Evolutionary conservation across 352 stramenopile genomes (phyloP).

Genomic region (Pythium aquatile): DNA sequence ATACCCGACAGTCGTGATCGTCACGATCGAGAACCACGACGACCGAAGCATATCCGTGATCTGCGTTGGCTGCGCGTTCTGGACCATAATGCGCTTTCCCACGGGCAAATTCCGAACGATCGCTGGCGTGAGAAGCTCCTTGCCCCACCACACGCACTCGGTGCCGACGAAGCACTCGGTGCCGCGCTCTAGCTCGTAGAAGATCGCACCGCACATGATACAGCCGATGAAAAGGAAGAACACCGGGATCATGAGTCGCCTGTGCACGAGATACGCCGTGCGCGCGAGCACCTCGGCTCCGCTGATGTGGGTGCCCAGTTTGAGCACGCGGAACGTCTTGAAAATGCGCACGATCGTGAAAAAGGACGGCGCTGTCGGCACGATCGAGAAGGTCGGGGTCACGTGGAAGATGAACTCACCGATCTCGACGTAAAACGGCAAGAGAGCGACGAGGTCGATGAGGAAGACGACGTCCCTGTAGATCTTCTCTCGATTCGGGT

Average conservation of each 20-base stretch:
- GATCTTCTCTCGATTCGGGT: slow-evolving; percentile 45
- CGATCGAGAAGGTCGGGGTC: slow-evolving; percentile 54
- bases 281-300: slow-evolving; percentile 59
- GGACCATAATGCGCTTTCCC: slow-evolving; percentile 67
- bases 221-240: slow-evolving; percentile 76
- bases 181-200: slow-evolving; percentile 78
- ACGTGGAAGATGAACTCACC: slow-evolving; percentile 48
- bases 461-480: slow-evolving; percentile 60
- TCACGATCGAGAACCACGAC: slow-evolving; percentile 72
- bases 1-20: slow-evolving; percentile 74
- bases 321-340: slow-evolving; percentile 82
- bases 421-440: slow-evolving; percentile 33
- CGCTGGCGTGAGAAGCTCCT: slow-evolving; percentile 53
- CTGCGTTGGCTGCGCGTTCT: slow-evolving; percentile 38
- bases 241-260: slow-evolving; percentile 64
- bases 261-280: slow-evolving; percentile 53
- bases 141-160: slow-evolving; percentile 55
- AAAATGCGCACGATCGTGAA: slow-evolving; percentile 61
- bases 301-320: slow-evolving; percentile 70
- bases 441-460: slow-evolving; percentile 37
- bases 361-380: slow-evolving; percentile 62
- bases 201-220: slow-evolving; percentile 52
- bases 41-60: slow-evolving; percentile 74
- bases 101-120: slow-evolving; percentile 34
- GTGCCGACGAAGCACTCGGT: slow-evolving; percentile 60